phyloP scores from a whole-genome alignment of 1,284 basidiomycete genomes.

The Trametes pubescens region DNA sequence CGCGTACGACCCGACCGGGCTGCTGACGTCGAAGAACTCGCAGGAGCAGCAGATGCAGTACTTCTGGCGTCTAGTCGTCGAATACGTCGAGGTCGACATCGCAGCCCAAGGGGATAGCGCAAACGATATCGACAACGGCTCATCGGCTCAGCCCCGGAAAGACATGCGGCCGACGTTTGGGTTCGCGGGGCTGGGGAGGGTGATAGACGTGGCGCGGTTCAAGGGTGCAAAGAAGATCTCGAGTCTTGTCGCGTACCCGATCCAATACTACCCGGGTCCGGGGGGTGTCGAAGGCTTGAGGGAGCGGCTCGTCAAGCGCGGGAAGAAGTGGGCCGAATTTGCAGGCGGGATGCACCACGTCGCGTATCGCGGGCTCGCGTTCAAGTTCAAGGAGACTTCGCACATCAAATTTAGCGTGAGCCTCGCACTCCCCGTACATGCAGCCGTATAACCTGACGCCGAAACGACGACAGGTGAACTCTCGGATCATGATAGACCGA shows the following conservation, averaged over 20 bases:
- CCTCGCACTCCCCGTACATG: neutral
- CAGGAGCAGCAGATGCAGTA: constrained; percentile 38
- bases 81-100: constrained; percentile 44
- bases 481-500: constrained; percentile 65
- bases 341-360: constrained; percentile 62
- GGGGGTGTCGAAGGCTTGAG: constrained; percentile 48
- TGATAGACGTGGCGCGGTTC: constrained; percentile 52
- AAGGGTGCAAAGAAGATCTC: constrained; percentile 56
- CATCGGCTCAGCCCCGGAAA: constrained; percentile 44
- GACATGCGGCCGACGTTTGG: constrained; percentile 47
- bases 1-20: constrained; percentile 38
- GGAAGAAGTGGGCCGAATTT: constrained; percentile 59
- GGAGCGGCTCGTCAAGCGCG: constrained; percentile 52
- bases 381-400: constrained; percentile 27
- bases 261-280: constrained; percentile 56
- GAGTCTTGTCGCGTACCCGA: constrained; percentile 57
- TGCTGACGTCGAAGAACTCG: constrained; percentile 32
- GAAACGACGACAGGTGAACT: constrained; percentile 38
- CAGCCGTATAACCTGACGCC: neutral
- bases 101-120: constrained; percentile 40
- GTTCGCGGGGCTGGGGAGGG: constrained; percentile 52
- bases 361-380: constrained; percentile 54
- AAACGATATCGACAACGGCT: constrained; percentile 40
- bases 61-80: constrained; percentile 42
- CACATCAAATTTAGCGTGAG: constrained; percentile 57